Conservation (phyloP, 495 filamentous ascomycete genomes). For the Aspergillus carlsbadensis region DNA sequence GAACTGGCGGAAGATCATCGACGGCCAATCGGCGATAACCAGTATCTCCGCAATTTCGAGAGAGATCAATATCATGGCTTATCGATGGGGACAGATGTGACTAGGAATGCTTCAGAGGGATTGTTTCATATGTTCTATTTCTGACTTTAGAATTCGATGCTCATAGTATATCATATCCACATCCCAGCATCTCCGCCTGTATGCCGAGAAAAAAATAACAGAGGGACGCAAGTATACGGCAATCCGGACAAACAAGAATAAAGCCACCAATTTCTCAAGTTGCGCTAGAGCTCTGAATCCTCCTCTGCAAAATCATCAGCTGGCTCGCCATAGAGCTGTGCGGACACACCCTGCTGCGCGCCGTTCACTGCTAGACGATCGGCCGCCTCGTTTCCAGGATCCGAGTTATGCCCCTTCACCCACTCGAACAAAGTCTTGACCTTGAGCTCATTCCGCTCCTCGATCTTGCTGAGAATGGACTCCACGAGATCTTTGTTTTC, state of each 20-base stretch:
- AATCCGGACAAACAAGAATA: not conserved
- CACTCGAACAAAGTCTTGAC: constrained; percentile 73
- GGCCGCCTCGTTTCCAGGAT: constrained; percentile 74
- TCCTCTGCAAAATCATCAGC: constrained; percentile 16
- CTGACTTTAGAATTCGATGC: too few species aligned
- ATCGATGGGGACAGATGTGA: too few species aligned
- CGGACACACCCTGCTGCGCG: constrained; percentile 39
- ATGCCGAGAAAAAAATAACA: not conserved
- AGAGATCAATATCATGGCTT: not conserved
- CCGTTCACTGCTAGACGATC: constrained; percentile 74
- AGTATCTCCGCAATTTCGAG: not conserved
- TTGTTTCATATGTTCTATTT: too few species aligned
- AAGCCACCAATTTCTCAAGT: not conserved
- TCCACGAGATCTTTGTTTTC: constrained; percentile 84
- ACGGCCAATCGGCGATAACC: not conserved
- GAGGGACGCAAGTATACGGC: not conserved
- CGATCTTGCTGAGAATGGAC: constrained; percentile 68
- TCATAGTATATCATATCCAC: not conserved
- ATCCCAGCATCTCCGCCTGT: not conserved
- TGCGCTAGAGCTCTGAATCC: too few species aligned
- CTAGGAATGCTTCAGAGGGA: too few species aligned
- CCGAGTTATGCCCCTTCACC: constrained; percentile 77
- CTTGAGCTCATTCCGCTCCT: constrained; percentile 59
- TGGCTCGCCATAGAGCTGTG: constrained; percentile 25
- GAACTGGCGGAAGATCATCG: not conserved